Base-by-base conservation (phyloP, 2,329 filamentous ascomycete genomes). In the Calonectria leucothoes region DNA sequence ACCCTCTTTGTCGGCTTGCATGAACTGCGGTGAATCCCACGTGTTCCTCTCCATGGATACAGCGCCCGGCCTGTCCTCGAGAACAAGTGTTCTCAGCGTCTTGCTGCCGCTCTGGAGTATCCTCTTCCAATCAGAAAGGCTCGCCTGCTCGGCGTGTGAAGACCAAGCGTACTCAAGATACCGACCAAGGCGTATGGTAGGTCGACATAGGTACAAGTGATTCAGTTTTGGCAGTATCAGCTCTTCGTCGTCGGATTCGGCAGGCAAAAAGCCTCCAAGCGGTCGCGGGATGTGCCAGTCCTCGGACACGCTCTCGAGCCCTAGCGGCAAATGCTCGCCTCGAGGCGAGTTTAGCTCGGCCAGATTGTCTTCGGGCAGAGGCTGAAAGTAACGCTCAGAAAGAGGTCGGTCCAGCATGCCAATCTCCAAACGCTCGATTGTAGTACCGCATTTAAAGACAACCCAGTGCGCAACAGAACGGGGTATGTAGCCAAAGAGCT, bases 401-500 rank as follows among this genome's bases (percentile, higher is more conserved):
- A 69, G 31, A 37, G 68, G 68, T 0, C 71, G 65, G 20, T 76
- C 77, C 4, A 78, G 6, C 74, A 78, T 75, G 12, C 66, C 66
- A 0, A 78, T 57, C 35, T 79, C 77, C 0, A 78, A 2, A 0
- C 77, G 71, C 11, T 78, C 75, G 0, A 78, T 37, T 0, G 68
- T 74, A 4, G 68, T 35, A 1, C 37, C 29, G 0, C 49, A 61
- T 35, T 14, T 51, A 2, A 78, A 20, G 39, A 61, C 10, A 0
- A 75, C 25, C 77, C 77, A 78, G 3, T 42, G 11, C 4, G 74
- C 59, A 0, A 78, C 25, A 15, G 45, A 33, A 0, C 39, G 39
- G 1, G 77, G 74, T 11, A 78, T 27, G n/a, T 74, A 76, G 0
- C 74, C 77, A 4, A 25, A 27, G 3, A 78, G 59, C 31, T 74